Evolutionary conservation across 306 rosid genomes (phyloP).

Genomic region (Citrullus mucosospermus): DNA sequence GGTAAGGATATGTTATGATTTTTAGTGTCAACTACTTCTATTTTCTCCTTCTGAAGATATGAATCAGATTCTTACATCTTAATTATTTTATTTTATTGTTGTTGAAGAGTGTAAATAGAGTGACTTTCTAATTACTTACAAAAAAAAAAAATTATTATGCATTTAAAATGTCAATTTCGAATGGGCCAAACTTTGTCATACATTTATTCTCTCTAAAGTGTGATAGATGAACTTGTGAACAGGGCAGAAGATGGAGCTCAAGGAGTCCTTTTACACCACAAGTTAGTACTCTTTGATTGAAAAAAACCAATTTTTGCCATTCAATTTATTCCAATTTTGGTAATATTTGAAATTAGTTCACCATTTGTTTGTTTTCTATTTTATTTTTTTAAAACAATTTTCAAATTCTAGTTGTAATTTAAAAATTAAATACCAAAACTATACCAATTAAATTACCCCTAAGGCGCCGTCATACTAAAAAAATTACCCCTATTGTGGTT

Average conservation of each 20-base stretch:
- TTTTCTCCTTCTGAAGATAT: no score
- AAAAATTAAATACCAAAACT: not conserved
- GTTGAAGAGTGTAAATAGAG: no score
- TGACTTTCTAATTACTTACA: no score
- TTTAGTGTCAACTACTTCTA: not conserved
- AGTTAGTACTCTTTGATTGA: slow-evolving; percentile 21
- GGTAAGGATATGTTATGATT: slow-evolving; percentile 23
- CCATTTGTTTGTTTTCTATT: not conserved
- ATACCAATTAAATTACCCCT: not conserved
- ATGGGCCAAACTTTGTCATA: no score
- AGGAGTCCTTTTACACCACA: slow-evolving; percentile 73
- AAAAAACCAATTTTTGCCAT: not conserved
- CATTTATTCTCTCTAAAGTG: not conserved
- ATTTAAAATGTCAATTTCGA: no score
- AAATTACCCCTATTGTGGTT: not conserved
- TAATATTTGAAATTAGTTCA: not conserved
- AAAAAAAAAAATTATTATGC: no score
- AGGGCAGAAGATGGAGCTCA: slow-evolving; percentile 67
- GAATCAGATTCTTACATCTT: no score
- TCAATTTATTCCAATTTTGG: not conserved
- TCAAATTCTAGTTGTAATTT: not conserved
- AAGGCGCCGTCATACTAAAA: no score
- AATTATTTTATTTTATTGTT: no score
- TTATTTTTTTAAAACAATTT: not conserved
- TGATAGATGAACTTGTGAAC: not conserved